phyloP scores from a whole-genome alignment of 805 yeast species.

The Saccharomycopsis synnaedendra region DNA sequence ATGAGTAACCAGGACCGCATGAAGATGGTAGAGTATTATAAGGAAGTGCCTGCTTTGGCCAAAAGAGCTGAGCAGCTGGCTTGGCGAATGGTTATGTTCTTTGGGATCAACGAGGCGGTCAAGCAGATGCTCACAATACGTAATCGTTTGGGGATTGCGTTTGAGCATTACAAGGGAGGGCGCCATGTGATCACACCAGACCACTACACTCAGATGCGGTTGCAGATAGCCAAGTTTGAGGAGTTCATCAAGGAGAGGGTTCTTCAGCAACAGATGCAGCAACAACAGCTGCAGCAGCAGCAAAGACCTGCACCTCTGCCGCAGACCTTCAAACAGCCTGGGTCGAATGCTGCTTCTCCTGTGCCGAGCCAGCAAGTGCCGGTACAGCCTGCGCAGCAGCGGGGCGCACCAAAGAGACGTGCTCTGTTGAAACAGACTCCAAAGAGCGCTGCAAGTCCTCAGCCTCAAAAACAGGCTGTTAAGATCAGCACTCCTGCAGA shows the following conservation, averaged over 20 bases:
- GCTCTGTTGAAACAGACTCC: constrained; percentile 7
- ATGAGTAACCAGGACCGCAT: constrained; percentile 5
- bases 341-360: neutral
- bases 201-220: constrained; percentile 3
- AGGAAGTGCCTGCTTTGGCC: constrained; percentile 1
- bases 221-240: neutral
- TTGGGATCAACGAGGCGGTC: constrained; percentile 2
- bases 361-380: no score
- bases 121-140: constrained; percentile 6
- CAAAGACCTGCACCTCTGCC: neutral
- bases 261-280: neutral
- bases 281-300: constrained; percentile 1
- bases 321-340: no score
- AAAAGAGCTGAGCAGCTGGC: constrained; percentile 9
- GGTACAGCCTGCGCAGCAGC: no score
- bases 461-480: constrained; percentile 6
- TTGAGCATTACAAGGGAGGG: constrained; percentile 48
- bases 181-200: constrained; percentile 5
- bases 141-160: constrained; percentile 38
- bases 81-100: constrained; percentile 6
- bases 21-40: constrained; percentile 4
- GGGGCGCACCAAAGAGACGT: neutral
- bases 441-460: constrained; percentile 6
- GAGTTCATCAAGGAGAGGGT: neutral
- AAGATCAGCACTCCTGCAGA: constrained; percentile 15